Base-by-base conservation (phyloP, 2,329 filamentous ascomycete species). In the Lasiodiplodia sp. region DNA sequence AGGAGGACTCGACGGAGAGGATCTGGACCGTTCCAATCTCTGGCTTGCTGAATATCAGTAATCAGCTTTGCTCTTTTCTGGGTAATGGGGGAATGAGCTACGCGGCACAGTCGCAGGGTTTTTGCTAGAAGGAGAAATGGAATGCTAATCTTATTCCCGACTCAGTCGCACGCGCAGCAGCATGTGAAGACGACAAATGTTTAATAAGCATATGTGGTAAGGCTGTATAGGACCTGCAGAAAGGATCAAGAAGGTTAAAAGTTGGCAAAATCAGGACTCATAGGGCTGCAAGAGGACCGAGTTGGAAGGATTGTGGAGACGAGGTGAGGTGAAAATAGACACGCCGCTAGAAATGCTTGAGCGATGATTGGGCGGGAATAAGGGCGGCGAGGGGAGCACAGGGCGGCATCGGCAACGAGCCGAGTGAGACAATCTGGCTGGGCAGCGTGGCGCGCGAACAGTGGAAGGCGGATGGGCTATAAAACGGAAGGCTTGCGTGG, bases 321-420 rank as follows among this genome's bases (percentile, higher is more conserved):
- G 21, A 49, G 57, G 18, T 62, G 57, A 62, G 18, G 57, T 62
- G 57, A 12, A 62, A 62, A 49, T 62, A 62, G 57, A 47, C 57
- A 49, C 25, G 23, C 28, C 38, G 57, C 57, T 62, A 62, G 57
- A 18, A 12, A 60, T 28, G 56, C 37, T 6, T 2, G 56, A 11
- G 10, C 21, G 40, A 62, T 34, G 57, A 62, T 62, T 62, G 57
- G 57, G 40, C 25, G 57, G 57, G 38, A 62, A 62, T 49, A 49
- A 62, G 40, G 23, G 57, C 28, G 57, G 57, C 57, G 57, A 47
- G 25, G 56, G 23, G 52, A 34, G 52, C 52, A 55, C 52, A 55
- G 52, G 53, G 53, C 53, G 53, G 53, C 57, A 40, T 28, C 38
- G 57, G 57, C 57, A 34, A 25, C 23, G 57, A 47, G 57, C 57